These are phyloP conservation scores for Fusarium sp. DNA, from an alignment of 2,329 filamentous ascomycete species.

Conservation along the genomic window DNA sequence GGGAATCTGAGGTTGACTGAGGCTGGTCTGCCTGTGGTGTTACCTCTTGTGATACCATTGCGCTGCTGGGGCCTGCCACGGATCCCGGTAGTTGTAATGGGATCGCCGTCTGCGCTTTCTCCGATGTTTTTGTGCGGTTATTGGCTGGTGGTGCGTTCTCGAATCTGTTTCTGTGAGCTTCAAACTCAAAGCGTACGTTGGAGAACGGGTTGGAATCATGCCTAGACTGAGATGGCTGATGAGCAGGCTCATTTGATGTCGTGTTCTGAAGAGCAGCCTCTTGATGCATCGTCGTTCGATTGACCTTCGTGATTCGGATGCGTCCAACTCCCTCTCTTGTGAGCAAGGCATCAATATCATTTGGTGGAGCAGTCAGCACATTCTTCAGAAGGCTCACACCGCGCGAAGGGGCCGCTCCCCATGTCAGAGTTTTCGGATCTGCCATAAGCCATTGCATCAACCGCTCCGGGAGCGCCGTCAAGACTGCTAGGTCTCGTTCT, in stretches of 20 bases:
- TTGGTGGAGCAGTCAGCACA: neutral
- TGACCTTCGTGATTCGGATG: neutral
- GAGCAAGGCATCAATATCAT: neutral
- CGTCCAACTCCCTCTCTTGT: neutral
- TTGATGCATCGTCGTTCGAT: neutral
- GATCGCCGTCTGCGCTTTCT: neutral
- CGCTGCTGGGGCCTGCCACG: neutral
- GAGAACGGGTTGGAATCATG: no score
- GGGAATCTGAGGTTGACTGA: neutral
- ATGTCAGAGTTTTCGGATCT: neutral
- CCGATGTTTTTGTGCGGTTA: neutral
- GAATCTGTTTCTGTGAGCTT: neutral
- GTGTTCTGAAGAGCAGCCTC: neutral
- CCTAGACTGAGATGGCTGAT: neutral
- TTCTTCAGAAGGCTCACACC: neutral
- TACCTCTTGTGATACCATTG: neutral
- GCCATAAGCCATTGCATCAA: neutral
- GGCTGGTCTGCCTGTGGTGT: neutral
- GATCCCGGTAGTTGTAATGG: neutral
- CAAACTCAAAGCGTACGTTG: neutral
- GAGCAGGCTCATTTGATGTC: no score
- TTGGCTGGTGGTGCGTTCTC: neutral
- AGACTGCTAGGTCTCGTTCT: neutral
- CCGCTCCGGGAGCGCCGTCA: neutral
- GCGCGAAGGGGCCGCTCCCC: no score